These are phyloP conservation scores for Cryoendolithus antarcticus DNA, from an alignment of 2,329 filamentous ascomycete genomes.

Conservation along the genomic window DNA sequence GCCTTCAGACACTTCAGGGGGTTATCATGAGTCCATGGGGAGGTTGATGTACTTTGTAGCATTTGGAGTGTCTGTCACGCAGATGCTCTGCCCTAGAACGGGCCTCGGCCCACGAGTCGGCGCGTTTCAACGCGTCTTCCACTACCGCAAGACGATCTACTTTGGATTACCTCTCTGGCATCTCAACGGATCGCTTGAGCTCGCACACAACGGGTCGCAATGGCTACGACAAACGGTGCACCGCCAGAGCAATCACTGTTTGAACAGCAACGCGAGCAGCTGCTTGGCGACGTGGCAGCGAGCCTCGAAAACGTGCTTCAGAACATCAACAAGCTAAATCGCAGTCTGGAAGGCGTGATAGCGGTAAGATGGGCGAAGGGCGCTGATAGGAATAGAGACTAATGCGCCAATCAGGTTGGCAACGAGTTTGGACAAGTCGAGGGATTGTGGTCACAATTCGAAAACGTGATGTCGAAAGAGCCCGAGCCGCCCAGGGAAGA, in stretches of 20 bases:
- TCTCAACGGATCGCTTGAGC: too few relatives aligned
- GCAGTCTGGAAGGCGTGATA: conserved; percentile 81
- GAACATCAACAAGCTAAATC: conserved; percentile 91
- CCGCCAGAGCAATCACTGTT: conserved; percentile 51
- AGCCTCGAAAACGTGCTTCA: conserved; percentile 79
- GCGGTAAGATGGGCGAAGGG: conserved; percentile 45
- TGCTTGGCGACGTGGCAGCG: conserved; percentile 61
- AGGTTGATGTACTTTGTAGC: not conserved
- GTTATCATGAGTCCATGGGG: too few relatives aligned
- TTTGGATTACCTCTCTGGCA: too few relatives aligned
- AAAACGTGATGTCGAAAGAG: conserved; percentile 81
- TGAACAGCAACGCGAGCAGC: conserved; percentile 60
- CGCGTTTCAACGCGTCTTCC: too few relatives aligned
- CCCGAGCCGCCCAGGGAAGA: conserved; percentile 25
- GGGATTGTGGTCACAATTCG: conserved; percentile 92
- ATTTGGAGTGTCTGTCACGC: not conserved
- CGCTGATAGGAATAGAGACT: conserved; percentile 29
- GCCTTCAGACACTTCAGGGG: too few relatives aligned
- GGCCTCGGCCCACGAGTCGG: too few relatives aligned
- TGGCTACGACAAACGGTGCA: conserved; percentile 11
- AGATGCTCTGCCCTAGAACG: too few relatives aligned
- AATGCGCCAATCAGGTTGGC: conserved; percentile 41
- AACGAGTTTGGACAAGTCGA: conserved; percentile 98
- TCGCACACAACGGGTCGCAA: not conserved
- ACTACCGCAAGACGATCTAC: not conserved